A percentile compares a stretch with the other conserved stretches of the same genome.
Evolutionary conservation across 2,329 filamentous ascomycete species (phyloP).

Genomic region (Aspergillus unguis): DNA sequence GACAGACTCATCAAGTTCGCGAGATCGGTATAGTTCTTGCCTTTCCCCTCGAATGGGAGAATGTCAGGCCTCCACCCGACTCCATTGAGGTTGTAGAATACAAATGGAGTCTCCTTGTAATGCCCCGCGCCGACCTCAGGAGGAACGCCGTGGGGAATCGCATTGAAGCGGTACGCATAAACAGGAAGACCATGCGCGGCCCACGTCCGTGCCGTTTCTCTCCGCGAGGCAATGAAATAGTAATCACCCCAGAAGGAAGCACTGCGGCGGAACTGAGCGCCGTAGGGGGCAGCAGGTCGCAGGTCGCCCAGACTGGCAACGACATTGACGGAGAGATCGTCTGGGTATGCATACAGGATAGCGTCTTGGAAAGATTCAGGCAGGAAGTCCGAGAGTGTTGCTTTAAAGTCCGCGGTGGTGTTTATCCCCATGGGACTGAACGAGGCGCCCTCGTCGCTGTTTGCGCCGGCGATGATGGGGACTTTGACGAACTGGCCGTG

Average conservation of each 20-base stretch:
- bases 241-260: constrained; percentile 14
- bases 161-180: constrained; percentile 16
- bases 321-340: constrained; percentile 1
- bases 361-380: background rate
- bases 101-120: background rate
- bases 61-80: constrained; percentile 1
- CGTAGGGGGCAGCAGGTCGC: constrained; percentile 9
- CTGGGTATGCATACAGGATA: constrained; percentile 1
- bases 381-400: constrained; percentile 16
- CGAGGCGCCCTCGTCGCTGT: constrained; percentile 62
- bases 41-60: background rate
- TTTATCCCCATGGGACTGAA: constrained; percentile 56
- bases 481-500: constrained; percentile 61
- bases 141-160: constrained; percentile 7
- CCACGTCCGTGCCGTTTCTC: constrained; percentile 12
- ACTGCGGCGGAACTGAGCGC: constrained; percentile 10
- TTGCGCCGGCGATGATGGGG: constrained; percentile 61
- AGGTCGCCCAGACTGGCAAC: background rate
- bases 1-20: constrained; percentile 10
- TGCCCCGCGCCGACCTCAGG: constrained; percentile 11
- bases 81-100: constrained; percentile 6
- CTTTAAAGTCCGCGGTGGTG: constrained; percentile 52
- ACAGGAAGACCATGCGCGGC: constrained; percentile 5
- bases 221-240: constrained; percentile 12
- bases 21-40: background rate